A percentile compares a stretch with the other conserved stretches of the same genome.
Evolutionary conservation across 371 early-diverging fungal species (phyloP).

Genomic region (Mucor piriformis): DNA sequence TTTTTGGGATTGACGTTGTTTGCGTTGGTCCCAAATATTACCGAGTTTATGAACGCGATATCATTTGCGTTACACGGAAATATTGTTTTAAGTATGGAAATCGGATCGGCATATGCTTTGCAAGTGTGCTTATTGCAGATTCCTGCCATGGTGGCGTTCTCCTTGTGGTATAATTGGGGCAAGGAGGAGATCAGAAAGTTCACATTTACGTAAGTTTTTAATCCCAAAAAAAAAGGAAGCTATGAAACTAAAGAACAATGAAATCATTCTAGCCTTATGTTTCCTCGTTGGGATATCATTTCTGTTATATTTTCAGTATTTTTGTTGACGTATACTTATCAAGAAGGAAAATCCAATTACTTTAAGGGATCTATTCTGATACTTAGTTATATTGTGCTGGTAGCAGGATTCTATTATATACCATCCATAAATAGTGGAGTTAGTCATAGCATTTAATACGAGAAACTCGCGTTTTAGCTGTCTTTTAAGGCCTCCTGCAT

Average conservation of each 20-base stretch:
- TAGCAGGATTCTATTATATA: conserved; percentile 82
- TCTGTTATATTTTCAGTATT: conserved; percentile 91
- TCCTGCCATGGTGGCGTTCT: conserved; percentile 90
- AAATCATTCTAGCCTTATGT: conserved; percentile 74
- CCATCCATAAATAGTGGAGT: conserved; percentile 43
- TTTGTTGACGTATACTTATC: conserved; percentile 86
- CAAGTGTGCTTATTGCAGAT: conserved; percentile 95
- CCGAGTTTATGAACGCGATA: conserved; percentile 96
- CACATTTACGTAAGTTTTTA: conserved; percentile 48
- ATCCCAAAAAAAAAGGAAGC: neutral
- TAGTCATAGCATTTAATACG: neutral
- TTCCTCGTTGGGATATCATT: conserved; percentile 92
- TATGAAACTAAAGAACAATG: neutral
- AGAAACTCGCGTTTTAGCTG: neutral
- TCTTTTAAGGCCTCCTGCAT: neutral
- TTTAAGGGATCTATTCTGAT: conserved; percentile 94
- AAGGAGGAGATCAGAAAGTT: conserved; percentile 38
- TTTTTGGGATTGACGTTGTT: conserved; percentile 91
- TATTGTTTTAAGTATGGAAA: conserved; percentile 91
- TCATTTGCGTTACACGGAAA: conserved; percentile 92
- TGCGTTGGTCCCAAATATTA: conserved; percentile 93
- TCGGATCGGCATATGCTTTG: conserved; percentile 94
- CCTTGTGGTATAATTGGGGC: conserved; percentile 67
- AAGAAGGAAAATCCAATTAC: conserved; percentile 95
- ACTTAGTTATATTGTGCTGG: conserved; percentile 81